A percentile compares a stretch with the other conserved stretches of the same genome.
Conservation (phyloP, 2,329 filamentous ascomycete genomes). For the Malbranchea zuffiana region DNA sequence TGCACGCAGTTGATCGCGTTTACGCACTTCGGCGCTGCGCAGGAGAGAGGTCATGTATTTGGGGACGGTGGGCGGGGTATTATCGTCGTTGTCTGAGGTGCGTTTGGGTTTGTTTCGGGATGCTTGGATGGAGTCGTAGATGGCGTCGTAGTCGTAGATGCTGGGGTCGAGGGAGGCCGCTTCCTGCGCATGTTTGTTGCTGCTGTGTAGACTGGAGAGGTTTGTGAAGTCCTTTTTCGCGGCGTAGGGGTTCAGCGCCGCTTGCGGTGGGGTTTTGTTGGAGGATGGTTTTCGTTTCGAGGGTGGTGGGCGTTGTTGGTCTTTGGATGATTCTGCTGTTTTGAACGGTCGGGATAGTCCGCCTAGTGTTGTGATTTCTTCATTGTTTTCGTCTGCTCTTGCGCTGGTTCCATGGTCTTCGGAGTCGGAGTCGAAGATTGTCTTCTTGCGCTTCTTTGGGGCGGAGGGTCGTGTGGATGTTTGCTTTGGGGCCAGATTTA, state of each 20-base stretch:
- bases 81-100: slow-evolving; percentile 13
- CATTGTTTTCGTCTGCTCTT: slow-evolving; percentile 11
- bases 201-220: slow-evolving; percentile 37
- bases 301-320: slow-evolving; percentile 4
- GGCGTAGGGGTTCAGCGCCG: slow-evolving; percentile 13
- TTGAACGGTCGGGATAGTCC: slow-evolving; percentile 22
- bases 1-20: slow-evolving; percentile 52
- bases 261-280: slow-evolving; percentile 24
- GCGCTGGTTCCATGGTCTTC: slow-evolving; percentile 19
- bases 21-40: slow-evolving; percentile 49
- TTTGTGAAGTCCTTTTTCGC: slow-evolving; percentile 27
- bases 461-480: slow-evolving; percentile 19
- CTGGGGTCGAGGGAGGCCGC: slow-evolving; percentile 37
- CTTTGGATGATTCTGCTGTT: slow-evolving; percentile 14
- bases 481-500: slow-evolving; percentile 34
- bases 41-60: slow-evolving; percentile 53
- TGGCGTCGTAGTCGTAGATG: slow-evolving; percentile 41
- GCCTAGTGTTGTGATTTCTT: slow-evolving; percentile 32
- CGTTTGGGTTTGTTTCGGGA: slow-evolving; percentile 24
- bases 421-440: slow-evolving; percentile 36
- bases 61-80: slow-evolving; percentile 28
- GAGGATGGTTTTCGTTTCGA: slow-evolving; percentile 5
- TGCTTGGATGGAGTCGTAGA: slow-evolving; percentile 40
- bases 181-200: slow-evolving; percentile 34
- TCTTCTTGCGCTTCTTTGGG: slow-evolving; percentile 39